Evolutionary conservation across 495 filamentous ascomycete species (phyloP).

Genomic region (Glarea lozoyensis): DNA sequence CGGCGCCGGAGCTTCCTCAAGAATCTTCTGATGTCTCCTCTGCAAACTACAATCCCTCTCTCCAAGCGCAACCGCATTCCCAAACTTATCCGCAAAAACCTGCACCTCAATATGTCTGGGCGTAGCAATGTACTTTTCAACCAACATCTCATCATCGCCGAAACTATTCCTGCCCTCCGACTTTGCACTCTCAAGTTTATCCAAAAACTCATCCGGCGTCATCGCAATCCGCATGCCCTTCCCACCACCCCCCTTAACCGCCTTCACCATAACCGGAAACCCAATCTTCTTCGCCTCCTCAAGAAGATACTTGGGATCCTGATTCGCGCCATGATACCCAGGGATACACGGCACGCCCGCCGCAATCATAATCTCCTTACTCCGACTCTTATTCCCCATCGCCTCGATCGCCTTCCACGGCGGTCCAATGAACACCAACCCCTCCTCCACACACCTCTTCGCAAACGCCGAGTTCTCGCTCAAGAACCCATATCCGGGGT

Average conservation of each 20-base stretch:
- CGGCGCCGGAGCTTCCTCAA: slow-evolving; percentile 94
- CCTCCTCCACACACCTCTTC: slow-evolving; percentile 77
- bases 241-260: slow-evolving; percentile 91
- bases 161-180: slow-evolving; percentile 88
- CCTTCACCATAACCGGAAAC: slow-evolving; percentile 93
- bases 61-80: slow-evolving; percentile 75
- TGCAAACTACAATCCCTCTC: slow-evolving; percentile 86
- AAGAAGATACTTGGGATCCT: slow-evolving; percentile 63
- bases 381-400: slow-evolving; percentile 91
- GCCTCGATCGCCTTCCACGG: slow-evolving; percentile 88
- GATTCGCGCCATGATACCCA: slow-evolving; percentile 85
- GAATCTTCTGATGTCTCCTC: slow-evolving; percentile 88
- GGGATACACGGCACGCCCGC: slow-evolving; percentile 94
- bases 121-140: slow-evolving; percentile 93
- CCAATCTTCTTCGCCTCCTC: slow-evolving; percentile 69
- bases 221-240: slow-evolving; percentile 98
- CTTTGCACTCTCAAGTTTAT: slow-evolving; percentile 77
- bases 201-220: slow-evolving; percentile 65
- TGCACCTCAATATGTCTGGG: slow-evolving; percentile 97
- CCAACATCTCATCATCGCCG: slow-evolving; percentile 90
- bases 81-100: slow-evolving; percentile 86
- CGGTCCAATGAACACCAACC: slow-evolving; percentile 89
- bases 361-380: slow-evolving; percentile 89
- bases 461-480: slow-evolving; percentile 94
- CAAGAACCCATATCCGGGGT: slow-evolving; percentile 96